phyloP scores from a whole-genome alignment of 768 basidiomycete genomes.

The Phanerochaete sordida region DNA sequence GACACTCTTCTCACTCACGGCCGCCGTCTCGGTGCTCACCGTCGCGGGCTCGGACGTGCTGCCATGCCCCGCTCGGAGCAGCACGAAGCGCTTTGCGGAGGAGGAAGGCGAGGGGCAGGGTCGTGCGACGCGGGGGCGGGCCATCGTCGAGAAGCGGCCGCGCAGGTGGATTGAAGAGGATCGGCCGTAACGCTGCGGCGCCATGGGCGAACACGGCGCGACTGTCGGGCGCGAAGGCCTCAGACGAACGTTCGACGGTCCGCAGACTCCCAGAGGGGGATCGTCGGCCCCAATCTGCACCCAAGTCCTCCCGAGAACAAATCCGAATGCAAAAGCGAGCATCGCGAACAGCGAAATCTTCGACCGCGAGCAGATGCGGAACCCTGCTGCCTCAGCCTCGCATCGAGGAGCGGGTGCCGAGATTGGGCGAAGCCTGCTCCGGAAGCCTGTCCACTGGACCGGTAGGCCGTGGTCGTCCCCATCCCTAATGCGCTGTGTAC shows the following conservation, averaged over 20 bases:
- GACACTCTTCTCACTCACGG: constrained; percentile 77
- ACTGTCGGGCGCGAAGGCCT: not conserved
- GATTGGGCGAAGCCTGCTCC: not conserved
- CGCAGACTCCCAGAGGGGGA: not conserved
- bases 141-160: constrained; percentile 57
- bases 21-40: constrained; percentile 72
- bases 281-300: not conserved
- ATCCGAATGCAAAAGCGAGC: not conserved
- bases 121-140: not conserved
- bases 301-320: not conserved
- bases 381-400: not conserved
- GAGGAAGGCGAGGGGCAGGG: constrained; percentile 21
- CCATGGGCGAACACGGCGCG: not conserved
- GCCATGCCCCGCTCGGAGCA: constrained; percentile 72
- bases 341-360: not conserved
- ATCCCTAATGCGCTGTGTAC: too few relatives aligned
- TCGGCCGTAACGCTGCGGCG: constrained; percentile 14
- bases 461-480: not conserved
- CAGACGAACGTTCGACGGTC: not conserved
- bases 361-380: not conserved
- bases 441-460: too few relatives aligned
- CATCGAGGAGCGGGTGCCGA: not conserved
- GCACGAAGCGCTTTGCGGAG: constrained; percentile 59
- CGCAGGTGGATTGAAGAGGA: constrained; percentile 84
- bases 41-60: constrained; percentile 77